Evolutionary conservation across 331 rosid genomes (phyloP).

Genomic region (Acacia pycnantha): DNA sequence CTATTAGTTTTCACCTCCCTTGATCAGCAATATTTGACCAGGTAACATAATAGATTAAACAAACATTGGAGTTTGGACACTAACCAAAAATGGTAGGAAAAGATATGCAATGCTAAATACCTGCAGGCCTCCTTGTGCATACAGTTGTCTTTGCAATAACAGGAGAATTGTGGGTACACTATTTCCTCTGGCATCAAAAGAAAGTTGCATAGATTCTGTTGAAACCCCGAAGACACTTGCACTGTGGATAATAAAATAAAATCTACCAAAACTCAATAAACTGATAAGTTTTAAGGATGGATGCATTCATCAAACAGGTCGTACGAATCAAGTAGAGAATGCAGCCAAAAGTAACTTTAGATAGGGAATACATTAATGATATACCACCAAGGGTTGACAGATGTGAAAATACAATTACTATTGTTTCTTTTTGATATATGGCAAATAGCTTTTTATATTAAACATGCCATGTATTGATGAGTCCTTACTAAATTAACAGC

Average conservation of each 20-base stretch:
- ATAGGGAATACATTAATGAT: neutral
- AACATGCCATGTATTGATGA: neutral
- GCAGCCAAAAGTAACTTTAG: neutral
- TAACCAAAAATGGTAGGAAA: neutral
- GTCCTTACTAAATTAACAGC: neutral
- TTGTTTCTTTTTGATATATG: neutral
- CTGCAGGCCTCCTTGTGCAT: constrained; percentile 73
- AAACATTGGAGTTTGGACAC: neutral
- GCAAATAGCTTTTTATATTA: neutral
- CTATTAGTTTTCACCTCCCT: neutral
- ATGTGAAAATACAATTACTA: neutral
- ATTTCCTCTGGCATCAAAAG: constrained; percentile 84
- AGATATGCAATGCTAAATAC: constrained; percentile 28
- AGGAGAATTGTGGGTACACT: constrained; percentile 75
- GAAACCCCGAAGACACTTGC: constrained; percentile 81
- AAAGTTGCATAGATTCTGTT: constrained; percentile 85
- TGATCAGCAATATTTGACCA: neutral
- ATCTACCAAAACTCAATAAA: constrained; percentile 24
- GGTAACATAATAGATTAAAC: neutral
- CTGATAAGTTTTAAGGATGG: neutral
- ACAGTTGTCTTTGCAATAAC: constrained; percentile 68
- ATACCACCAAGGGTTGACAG: neutral
- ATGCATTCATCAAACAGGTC: neutral
- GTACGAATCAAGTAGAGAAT: neutral
- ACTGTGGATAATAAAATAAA: constrained; percentile 41